Evolutionary conservation across 2,329 filamentous ascomycete genomes (phyloP).

Genomic region (Trichophyton rubrum): DNA sequence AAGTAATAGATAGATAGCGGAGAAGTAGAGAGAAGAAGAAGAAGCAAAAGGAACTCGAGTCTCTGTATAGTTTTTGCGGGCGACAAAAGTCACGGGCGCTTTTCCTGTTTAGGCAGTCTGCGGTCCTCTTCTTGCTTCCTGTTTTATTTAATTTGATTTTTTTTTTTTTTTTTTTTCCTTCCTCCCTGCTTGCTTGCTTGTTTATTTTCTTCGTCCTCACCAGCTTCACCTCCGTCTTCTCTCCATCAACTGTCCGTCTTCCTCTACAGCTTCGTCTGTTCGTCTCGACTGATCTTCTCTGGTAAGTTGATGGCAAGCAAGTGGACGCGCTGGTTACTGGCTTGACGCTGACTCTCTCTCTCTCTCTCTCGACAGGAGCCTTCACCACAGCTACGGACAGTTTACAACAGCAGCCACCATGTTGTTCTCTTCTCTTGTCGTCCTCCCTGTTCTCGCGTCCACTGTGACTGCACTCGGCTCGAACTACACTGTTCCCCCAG

Average conservation of each 20-base stretch:
- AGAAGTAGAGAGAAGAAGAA: background rate
- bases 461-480: conserved; percentile 33
- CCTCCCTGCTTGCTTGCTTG: background rate
- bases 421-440: conserved; percentile 36
- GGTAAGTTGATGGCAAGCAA: background rate
- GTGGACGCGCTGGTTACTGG: background rate
- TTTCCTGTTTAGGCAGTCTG: conserved; percentile 1
- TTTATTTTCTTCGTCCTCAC: background rate
- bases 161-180: conserved; percentile 5
- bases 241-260: background rate
- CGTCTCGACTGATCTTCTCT: background rate
- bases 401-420: conserved; percentile 11
- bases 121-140: background rate
- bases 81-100: background rate
- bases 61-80: background rate
- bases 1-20: no score
- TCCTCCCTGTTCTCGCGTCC: conserved; percentile 35
- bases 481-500: conserved; percentile 22
- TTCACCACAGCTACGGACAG: background rate
- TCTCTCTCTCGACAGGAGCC: background rate
- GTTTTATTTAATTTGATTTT: no score
- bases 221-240: background rate
- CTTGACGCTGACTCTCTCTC: background rate
- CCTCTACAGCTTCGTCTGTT: background rate
- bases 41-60: background rate